Percentiles rank a stretch among this genome's conserved stretches.
These are phyloP conservation scores for Chlorella sp. DNA, from an alignment of 139 green algal genomes.

Conservation along the genomic window DNA sequence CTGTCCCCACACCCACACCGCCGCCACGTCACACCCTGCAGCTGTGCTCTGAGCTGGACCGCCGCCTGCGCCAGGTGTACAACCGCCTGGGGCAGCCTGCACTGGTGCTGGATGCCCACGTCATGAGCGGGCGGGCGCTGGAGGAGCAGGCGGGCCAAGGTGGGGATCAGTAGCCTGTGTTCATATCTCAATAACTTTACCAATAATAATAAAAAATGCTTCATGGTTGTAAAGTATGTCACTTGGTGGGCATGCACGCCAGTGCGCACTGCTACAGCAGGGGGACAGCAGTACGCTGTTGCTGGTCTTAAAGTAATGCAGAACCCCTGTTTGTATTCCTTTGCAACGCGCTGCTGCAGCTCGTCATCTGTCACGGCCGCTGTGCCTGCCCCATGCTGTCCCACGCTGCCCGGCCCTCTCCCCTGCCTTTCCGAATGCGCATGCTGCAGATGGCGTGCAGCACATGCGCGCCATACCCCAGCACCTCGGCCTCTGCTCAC, in stretches of 20 bases:
- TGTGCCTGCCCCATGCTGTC: neutral
- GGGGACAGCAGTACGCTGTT: no score
- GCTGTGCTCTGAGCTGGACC: constrained; percentile 3
- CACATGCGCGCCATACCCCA: constrained; percentile 27
- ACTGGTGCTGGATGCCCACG: constrained; percentile 35
- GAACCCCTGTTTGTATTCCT: no score
- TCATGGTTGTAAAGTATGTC: no score
- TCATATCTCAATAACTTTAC: no score
- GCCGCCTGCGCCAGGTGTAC: constrained; percentile 21
- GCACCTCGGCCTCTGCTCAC: neutral
- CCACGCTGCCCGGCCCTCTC: neutral
- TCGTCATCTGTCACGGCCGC: neutral
- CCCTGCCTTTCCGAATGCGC: neutral
- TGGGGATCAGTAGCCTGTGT: no score
- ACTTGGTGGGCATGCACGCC: no score
- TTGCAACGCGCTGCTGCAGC: no score
- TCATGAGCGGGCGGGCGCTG: constrained; percentile 1
- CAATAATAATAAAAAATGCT: no score
- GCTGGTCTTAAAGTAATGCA: neutral
- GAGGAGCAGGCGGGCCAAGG: constrained; percentile 25
- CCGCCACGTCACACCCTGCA: neutral
- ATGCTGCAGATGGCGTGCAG: neutral
- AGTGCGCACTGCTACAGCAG: no score
- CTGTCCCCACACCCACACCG: neutral
- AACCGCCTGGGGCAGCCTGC: neutral